Evolutionary conservation across 2,329 filamentous ascomycete species (phyloP), one percentile per base, ranked within the genome.

Genomic region (Juglanconis oblonga): DNA sequence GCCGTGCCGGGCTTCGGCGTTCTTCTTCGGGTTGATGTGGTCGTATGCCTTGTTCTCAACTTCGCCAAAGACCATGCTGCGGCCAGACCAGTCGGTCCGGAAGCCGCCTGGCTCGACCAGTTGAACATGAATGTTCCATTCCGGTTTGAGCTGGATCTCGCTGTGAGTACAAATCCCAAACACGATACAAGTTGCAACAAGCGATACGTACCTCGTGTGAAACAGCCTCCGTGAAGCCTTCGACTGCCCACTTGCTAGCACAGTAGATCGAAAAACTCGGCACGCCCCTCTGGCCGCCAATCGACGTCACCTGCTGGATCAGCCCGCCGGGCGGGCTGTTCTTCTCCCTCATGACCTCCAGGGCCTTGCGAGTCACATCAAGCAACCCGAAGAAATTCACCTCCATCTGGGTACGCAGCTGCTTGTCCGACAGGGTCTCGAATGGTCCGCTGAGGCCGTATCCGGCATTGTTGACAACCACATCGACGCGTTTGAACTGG

Each of bases 71-170:
- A 32, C 13, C 54, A 51, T 56, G 35, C 45, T 50, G 35, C 54
- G 54, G 13, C 54, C 54, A 4, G 45, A 31, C 35, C 45, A 49
- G 0, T 67, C 70, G 0, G 81, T 85, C 2, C 81, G 77, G 66
- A 85, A 84, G 59, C 80, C 80, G 0, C 82, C 82, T 0, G 81
- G 81, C 61, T 83, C 81, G 3, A 84, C 69, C 1, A 74, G 67
- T 0, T 55, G 57, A n/a, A 54, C n/a, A 14, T 38, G 32, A 13
- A 59, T 55, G 8, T 50, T 50, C 54, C 54, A 56, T 36, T 56
- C 54, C 14, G 54, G 54, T n/a, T 51, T 56, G 35, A 56, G 54
- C 54, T 51, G 47, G 29, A 32, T 24, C 3, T 17, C n/a, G 35
- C 6, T 35, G 33, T 48, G 2, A 56, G 53, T n/a, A n/a, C n/a